Percentiles rank a stretch among this genome's conserved stretches.
Evolutionary conservation across 805 yeast genomes (phyloP).

Genomic region (Candida stauntonica): DNA sequence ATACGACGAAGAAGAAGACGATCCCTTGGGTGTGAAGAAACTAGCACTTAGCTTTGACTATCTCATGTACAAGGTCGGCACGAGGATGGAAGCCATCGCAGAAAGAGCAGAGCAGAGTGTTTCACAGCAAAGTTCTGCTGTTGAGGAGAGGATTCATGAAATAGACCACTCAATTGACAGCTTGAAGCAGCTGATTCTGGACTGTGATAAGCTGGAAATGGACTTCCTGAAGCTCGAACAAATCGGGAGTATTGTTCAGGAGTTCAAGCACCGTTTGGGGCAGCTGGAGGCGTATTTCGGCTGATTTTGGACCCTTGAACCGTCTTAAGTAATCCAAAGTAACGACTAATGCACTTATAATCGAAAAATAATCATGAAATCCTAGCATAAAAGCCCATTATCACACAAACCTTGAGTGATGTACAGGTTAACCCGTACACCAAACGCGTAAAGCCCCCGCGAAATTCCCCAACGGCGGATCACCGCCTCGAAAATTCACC

Average conservation of each 20-base stretch:
- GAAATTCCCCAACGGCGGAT: neutral
- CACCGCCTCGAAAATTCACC: conserved; percentile 8
- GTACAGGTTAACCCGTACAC: no score
- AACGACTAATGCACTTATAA: no score
- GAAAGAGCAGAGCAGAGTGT: conserved; percentile 34
- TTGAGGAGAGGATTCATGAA: conserved; percentile 21
- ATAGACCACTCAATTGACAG: conserved; percentile 39
- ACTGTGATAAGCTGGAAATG: conserved; percentile 47
- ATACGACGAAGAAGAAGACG: conserved; percentile 36
- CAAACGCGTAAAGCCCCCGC: conserved; percentile 5
- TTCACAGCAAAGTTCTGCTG: conserved; percentile 23
- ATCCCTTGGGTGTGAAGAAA: conserved; percentile 59
- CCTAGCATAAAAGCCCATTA: no score
- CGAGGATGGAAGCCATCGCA: conserved; percentile 45
- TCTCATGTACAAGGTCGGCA: conserved; percentile 56
- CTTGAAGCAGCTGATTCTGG: conserved; percentile 36
- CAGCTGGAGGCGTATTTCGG: conserved; percentile 29
- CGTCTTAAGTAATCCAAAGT: conserved; percentile 1
- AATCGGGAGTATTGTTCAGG: conserved; percentile 36
- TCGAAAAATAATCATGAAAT: no score
- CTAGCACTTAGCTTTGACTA: conserved; percentile 63
- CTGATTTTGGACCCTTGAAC: neutral
- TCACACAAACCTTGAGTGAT: no score
- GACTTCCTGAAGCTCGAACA: conserved; percentile 49
- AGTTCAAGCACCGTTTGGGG: conserved; percentile 36